These are phyloP conservation scores for Wickerhamiella kurtzmanii DNA, from an alignment of 805 yeast genomes.

Conservation along the genomic window DNA sequence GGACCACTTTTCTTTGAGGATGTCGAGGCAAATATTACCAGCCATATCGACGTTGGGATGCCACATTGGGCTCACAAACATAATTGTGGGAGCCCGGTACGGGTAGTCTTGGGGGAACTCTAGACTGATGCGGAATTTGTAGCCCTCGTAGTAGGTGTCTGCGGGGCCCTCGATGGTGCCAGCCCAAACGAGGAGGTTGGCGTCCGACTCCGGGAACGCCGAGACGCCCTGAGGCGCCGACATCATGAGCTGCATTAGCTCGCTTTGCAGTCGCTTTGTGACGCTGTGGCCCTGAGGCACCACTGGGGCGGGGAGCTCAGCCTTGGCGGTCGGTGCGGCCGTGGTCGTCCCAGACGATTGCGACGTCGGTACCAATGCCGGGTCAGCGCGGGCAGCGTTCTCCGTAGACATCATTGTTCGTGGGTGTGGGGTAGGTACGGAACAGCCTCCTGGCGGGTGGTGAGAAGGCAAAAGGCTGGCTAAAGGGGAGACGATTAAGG, in stretches of 20 bases:
- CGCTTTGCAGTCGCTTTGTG: slow-evolving; percentile 38
- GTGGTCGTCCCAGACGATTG: background rate
- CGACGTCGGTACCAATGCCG: too few species aligned
- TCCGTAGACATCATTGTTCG: slow-evolving; percentile 2
- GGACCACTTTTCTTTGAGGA: slow-evolving; percentile 52
- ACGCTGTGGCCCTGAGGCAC: slow-evolving; percentile 35
- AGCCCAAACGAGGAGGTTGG: slow-evolving; percentile 42
- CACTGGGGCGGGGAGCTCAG: background rate
- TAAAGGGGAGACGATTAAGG: too few species aligned
- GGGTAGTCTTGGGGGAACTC: slow-evolving; percentile 46
- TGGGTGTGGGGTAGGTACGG: too few species aligned
- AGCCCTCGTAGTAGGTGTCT: slow-evolving; percentile 43
- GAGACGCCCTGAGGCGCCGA: slow-evolving; percentile 37
- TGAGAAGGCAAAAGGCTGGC: background rate
- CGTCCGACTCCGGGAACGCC: slow-evolving; percentile 42
- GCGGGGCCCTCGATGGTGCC: slow-evolving; percentile 46
- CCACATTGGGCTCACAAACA: slow-evolving; percentile 46
- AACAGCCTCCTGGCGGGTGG: too few species aligned
- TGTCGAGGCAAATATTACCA: slow-evolving; percentile 54
- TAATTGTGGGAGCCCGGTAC: slow-evolving; percentile 42
- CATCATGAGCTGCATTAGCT: slow-evolving; percentile 41
- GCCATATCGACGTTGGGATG: slow-evolving; percentile 53
- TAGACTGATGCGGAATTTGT: slow-evolving; percentile 38
- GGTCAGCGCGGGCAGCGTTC: background rate
- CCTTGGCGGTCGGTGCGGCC: slow-evolving; percentile 4